A percentile compares a stretch with the other conserved stretches of the same genome.
These are phyloP conservation scores for Colletotrichum theobromicola DNA, from an alignment of 2,329 filamentous ascomycete species.

Conservation along the genomic window DNA sequence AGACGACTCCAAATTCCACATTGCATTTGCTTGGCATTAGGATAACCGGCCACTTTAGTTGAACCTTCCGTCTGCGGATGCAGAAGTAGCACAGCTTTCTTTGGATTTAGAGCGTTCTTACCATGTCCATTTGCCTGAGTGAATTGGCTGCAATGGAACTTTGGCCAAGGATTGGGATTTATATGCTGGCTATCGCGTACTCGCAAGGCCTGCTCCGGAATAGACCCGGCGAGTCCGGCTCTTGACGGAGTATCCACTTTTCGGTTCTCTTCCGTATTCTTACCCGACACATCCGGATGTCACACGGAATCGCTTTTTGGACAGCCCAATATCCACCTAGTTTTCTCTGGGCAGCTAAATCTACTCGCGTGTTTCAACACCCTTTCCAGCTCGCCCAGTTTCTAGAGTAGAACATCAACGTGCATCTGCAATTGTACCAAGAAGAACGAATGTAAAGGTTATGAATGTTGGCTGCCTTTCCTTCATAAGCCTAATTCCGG, in stretches of 20 bases:
- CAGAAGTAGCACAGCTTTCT: too few species aligned
- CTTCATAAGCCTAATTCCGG: neutral
- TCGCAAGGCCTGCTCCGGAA: neutral
- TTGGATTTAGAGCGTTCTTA: neutral
- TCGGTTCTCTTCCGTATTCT: neutral
- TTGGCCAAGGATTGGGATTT: neutral
- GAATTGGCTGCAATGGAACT: neutral
- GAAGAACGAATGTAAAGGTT: neutral
- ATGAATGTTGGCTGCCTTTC: neutral
- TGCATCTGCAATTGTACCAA: neutral
- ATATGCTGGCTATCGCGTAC: neutral
- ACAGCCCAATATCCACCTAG: neutral
- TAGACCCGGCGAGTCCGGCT: neutral
- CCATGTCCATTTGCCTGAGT: neutral
- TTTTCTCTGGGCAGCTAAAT: neutral
- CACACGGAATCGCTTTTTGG: neutral
- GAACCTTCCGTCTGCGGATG: neutral
- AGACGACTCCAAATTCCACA: neutral
- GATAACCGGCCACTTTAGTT: neutral
- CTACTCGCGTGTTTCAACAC: neutral
- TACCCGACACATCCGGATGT: neutral
- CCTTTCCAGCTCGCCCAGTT: neutral
- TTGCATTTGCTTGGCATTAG: neutral
- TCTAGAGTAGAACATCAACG: neutral
- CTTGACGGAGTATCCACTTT: neutral